These are phyloP conservation scores for Boletus holoroseus DNA, from an alignment of 1,284 basidiomycete species.

Conservation along the genomic window DNA sequence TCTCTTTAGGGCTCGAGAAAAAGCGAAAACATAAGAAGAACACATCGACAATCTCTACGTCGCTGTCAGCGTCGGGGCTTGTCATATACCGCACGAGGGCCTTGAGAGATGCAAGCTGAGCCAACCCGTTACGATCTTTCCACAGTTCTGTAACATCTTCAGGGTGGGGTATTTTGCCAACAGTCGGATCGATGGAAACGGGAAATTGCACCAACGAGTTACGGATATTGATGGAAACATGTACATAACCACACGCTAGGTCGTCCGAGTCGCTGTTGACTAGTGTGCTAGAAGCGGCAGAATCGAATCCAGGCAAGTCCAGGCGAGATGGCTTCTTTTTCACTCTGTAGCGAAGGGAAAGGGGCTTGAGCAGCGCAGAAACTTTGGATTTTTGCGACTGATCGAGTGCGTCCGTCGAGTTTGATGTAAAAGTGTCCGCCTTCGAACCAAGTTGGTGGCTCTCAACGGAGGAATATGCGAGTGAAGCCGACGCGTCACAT, in stretches of 20 bases:
- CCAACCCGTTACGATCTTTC: slow-evolving; percentile 25
- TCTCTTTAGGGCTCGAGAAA: slow-evolving; percentile 55
- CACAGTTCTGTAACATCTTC: slow-evolving; percentile 30
- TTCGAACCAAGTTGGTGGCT: not conserved
- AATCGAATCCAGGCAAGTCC: slow-evolving; percentile 5
- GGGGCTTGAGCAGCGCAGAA: slow-evolving; percentile 18
- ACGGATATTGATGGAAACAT: slow-evolving; percentile 26
- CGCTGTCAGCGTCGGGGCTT: slow-evolving; percentile 35
- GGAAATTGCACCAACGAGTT: slow-evolving; percentile 32
- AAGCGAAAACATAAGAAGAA: slow-evolving; percentile 78
- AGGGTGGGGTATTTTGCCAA: slow-evolving; percentile 23
- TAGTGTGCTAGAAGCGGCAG: slow-evolving; percentile 21
- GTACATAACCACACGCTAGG: slow-evolving; percentile 18
- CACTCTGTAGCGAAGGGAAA: slow-evolving; percentile 14
- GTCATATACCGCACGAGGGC: slow-evolving; percentile 48
- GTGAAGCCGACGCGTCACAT: not conserved
- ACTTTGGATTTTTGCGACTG: slow-evolving; percentile 12
- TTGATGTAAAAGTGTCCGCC: not conserved
- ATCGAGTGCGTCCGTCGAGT: not conserved
- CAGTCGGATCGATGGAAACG: slow-evolving; percentile 16
- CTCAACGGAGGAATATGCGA: slow-evolving; percentile 8
- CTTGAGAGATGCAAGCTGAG: slow-evolving; percentile 37
- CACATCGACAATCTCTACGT: slow-evolving; percentile 40
- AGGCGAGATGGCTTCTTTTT: slow-evolving; percentile 12
- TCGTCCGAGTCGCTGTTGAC: slow-evolving; percentile 18